phyloP scores from a whole-genome alignment of 345 rosid genomes.

The Syzygium jambos region DNA sequence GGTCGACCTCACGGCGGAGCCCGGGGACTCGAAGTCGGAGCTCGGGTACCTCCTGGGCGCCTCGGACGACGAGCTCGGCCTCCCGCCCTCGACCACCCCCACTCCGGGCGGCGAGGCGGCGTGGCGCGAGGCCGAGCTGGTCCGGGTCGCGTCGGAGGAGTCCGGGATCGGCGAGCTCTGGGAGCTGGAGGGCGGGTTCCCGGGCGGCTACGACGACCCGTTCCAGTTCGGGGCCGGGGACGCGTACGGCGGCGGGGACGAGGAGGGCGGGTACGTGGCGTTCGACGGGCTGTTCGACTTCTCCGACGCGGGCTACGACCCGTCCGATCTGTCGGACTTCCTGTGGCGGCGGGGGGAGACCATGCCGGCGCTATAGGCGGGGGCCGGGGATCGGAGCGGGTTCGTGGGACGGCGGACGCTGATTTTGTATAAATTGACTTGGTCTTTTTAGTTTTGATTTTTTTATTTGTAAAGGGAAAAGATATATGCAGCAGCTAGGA shows the following conservation, averaged over 20 bases:
- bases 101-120: conserved; percentile 2
- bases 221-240: conserved; percentile 17
- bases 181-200: conserved; percentile 19
- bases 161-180: conserved; percentile 20
- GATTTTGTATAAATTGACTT: background rate
- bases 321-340: conserved; percentile 10
- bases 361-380: conserved; percentile 8
- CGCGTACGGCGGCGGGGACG: background rate
- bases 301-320: conserved; percentile 20
- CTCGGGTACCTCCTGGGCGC: conserved; percentile 41
- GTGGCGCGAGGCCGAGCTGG: conserved; percentile 4
- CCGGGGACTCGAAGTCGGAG: conserved; percentile 27
- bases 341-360: conserved; percentile 16
- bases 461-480: background rate
- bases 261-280: background rate
- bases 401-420: background rate
- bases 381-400: background rate
- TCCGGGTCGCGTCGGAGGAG: conserved; percentile 17
- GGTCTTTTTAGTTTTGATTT: background rate
- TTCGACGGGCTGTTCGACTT: conserved; percentile 33
- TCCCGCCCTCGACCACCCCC: conserved; percentile 22
- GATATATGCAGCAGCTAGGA: background rate
- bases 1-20: conserved; percentile 23
- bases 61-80: conserved; percentile 46
- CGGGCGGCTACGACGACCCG: conserved; percentile 21